Evolutionary conservation across 2,329 filamentous ascomycete genomes (phyloP).

Genomic region (Cercospora citrullina): DNA sequence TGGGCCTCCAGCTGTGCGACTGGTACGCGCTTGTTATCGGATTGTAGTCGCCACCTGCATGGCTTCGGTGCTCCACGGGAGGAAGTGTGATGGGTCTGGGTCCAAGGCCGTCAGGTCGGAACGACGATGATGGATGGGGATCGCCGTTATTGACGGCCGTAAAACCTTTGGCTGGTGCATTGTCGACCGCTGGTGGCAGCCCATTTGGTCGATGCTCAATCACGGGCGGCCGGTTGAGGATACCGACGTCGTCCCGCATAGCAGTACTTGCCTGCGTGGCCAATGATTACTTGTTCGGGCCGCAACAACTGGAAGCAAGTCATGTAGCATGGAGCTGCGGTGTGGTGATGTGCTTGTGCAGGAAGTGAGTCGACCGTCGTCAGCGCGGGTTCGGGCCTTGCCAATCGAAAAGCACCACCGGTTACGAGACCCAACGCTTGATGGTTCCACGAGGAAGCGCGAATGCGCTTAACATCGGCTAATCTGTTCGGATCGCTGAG

Average conservation of each 20-base stretch:
- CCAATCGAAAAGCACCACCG: background rate
- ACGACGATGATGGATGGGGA: slow-evolving; percentile 20
- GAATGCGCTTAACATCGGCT: slow-evolving; percentile 24
- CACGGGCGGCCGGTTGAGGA: slow-evolving; percentile 22
- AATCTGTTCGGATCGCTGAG: slow-evolving; percentile 10
- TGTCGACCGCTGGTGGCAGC: slow-evolving; percentile 23
- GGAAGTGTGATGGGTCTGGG: slow-evolving; percentile 13
- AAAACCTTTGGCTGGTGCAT: slow-evolving; percentile 30
- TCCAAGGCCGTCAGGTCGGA: slow-evolving; percentile 22
- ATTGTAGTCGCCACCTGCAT: slow-evolving; percentile 5
- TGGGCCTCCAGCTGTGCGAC: slow-evolving; percentile 29
- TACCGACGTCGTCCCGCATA: slow-evolving; percentile 29
- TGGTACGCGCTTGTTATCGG: slow-evolving; percentile 14
- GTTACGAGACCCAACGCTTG: slow-evolving; percentile 11
- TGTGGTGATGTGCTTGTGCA: slow-evolving; percentile 1
- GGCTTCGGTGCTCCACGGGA: slow-evolving; percentile 12
- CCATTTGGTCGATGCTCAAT: slow-evolving; percentile 22
- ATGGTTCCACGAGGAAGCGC: slow-evolving; percentile 13
- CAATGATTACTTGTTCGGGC: slow-evolving; percentile 19
- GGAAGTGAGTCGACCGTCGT: slow-evolving; percentile 8
- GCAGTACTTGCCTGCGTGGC: slow-evolving; percentile 22
- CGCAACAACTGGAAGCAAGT: slow-evolving; percentile 14
- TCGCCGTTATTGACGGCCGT: slow-evolving; percentile 38
- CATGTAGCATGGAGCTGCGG: slow-evolving; percentile 21
- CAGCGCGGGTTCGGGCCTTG: slow-evolving; percentile 5